Base-by-base conservation (phyloP, 768 basidiomycete genomes). In the Infundibulicybe gibba region DNA sequence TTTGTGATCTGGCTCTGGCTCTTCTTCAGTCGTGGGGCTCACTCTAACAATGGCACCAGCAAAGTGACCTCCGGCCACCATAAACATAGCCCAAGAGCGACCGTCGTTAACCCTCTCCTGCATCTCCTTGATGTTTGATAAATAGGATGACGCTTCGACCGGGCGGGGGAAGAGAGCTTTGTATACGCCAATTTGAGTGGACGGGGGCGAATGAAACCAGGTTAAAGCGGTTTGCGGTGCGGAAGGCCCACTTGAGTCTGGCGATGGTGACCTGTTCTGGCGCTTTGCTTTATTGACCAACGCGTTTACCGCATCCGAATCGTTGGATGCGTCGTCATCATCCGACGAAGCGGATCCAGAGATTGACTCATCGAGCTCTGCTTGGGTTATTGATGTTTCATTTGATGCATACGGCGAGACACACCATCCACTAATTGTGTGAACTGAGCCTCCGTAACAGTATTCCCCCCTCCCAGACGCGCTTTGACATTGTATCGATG, bases 61-160 rank as follows among this genome's bases (percentile, higher is more conserved):
- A 67, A 99, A 98, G 64, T 99, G 97, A 10, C 97, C 97, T 16
- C 97, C 94, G 0, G 97, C 97, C 34, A 87, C 83, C 93, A 97
- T 97, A 57, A 99, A 88, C 76, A 98, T 65, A 0, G 93, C 90
- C 89, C 94, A 95, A 49, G 79, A 87, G 33, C 93, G 73, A 13
- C 83, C 90, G 14, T 73, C 67, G 12, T 68, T 65, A 11, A 67
- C 62, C 6, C 68, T 64, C 4, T 56, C 55, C 61, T 93, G 93
- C 72, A 93, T 75, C n/a, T 66, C 66, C 52, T 69, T 76, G 16
- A 94, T 66, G 50, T 83, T 80, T 2, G 75, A 56, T 8, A 94
- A 65, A 59, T 88, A 84, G 0, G 64, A 54, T 5, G 71, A 56
- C 3, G 74, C 61, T 16, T 73, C 63, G 16, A 65, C 67, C 1